phyloP scores from a whole-genome alignment of 768 basidiomycete genomes.

The Lyophyllum atratum region DNA sequence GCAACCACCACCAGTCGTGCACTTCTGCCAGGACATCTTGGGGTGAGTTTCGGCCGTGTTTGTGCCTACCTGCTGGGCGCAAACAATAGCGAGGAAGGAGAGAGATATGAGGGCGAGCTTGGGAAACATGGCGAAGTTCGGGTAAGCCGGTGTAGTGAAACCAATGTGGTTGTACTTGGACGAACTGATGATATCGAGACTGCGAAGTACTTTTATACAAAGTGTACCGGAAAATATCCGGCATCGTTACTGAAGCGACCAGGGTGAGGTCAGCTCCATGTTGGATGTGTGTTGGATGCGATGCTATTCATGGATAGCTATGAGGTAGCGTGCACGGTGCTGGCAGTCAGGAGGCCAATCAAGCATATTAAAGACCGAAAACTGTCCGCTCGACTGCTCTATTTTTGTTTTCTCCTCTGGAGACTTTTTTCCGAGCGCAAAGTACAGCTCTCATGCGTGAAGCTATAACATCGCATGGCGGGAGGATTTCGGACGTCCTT shows the following conservation, averaged over 20 bases:
- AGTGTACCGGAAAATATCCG: slow-evolving; percentile 1
- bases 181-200: not conserved
- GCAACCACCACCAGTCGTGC: slow-evolving; percentile 46
- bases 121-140: slow-evolving; percentile 33
- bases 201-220: slow-evolving; percentile 1
- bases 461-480: not conserved
- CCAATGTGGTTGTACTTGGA: not conserved
- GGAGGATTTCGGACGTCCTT: not conserved
- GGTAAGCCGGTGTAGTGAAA: not conserved
- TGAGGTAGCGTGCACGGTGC: not conserved
- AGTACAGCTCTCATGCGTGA: not conserved
- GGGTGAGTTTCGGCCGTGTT: slow-evolving; percentile 31
- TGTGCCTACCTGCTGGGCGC: slow-evolving; percentile 57
- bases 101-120: slow-evolving; percentile 40
- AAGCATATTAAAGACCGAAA: not conserved
- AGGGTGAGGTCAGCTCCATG: not conserved
- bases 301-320: not conserved
- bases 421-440: not conserved
- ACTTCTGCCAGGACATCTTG: slow-evolving; percentile 42
- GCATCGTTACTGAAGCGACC: not conserved
- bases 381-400: not conserved
- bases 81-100: slow-evolving; percentile 42
- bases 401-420: not conserved
- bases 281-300: not conserved
- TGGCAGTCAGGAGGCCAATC: not conserved